Evolutionary conservation across 2,329 filamentous ascomycete species (phyloP), one percentile per base, ranked within the genome.

Genomic region (Scytalidium lignicola): DNA sequence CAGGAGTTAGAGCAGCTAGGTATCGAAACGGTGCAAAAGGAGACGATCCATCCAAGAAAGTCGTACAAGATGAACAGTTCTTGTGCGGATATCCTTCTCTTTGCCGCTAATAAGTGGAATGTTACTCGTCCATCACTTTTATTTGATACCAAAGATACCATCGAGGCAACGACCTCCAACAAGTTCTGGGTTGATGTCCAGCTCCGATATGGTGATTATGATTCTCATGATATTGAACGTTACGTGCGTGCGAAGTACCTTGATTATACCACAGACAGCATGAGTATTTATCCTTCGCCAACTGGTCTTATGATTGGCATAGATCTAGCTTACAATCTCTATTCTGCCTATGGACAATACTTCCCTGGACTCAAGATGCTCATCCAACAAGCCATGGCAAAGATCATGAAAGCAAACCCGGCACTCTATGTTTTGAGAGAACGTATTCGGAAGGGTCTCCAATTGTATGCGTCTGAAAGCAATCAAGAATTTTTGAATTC

Each of bases 61-160:
- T 96, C 90, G 3, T 99, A 99, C 82, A 99, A 99, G 82, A 99
- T 99, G 93, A 99, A 99, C 76, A 96, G 91, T 62, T 97, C 92
- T 50, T 97, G 93, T 63, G 93, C 95, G 3, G 93, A 99, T 68
- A 96, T 99, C 55, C 78, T 97, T 48, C 80, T 99, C 9, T 99
- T 99, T 64, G 92, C 93, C 32, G 95, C 88, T 56, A 93, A 97
- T 74, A 99, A 97, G 69, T 99, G 95, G 95, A 97, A 95, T 55
- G 91, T 99, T 46, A 96, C 91, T 0, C 79, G 89, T 2, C 95
- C 93, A 1, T 97, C 92, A 2, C 80, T 96, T 59, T 74, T 99
- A 3, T 96, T 95, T 65, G 93, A 99, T 61, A 96, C 90, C 46
- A 97, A 97, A 74, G 93, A 99, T 65, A 83, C 87, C 17, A 95